Evolutionary conservation across 164 flowering plant species (phyloP).

Genomic region (Cinnamomum micranthum): DNA sequence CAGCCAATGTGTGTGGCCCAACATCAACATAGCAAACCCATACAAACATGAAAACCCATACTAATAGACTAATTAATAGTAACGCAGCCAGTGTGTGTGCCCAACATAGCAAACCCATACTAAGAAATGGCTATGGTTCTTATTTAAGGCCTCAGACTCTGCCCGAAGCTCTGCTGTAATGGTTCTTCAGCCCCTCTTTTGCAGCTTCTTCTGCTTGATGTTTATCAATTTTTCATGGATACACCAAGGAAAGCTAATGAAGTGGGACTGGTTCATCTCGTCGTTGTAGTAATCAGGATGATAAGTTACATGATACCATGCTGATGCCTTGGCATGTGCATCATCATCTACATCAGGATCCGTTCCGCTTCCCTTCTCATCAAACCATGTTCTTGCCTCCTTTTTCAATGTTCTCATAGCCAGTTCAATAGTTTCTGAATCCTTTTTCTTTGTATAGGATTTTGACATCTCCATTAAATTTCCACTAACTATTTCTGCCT

Average conservation of each 20-base stretch:
- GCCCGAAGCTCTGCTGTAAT: neutral
- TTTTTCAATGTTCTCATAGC: slow-evolving; percentile 67
- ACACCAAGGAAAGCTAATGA: slow-evolving; percentile 89
- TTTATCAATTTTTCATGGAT: slow-evolving; percentile 61
- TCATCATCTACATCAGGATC: slow-evolving; percentile 19
- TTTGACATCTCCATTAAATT: slow-evolving; percentile 51
- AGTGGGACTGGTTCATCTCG: slow-evolving; percentile 55
- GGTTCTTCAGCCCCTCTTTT: neutral
- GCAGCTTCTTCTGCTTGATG: slow-evolving; percentile 38
- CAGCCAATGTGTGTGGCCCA: no score
- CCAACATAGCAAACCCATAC: neutral
- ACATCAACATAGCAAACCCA: no score
- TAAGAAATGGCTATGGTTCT: neutral
- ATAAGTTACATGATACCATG: slow-evolving; percentile 89
- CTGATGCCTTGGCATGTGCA: slow-evolving; percentile 67
- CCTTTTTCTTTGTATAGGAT: slow-evolving; percentile 45
- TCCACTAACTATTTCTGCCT: slow-evolving; percentile 75
- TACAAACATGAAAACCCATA: no score
- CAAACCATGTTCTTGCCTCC: slow-evolving; percentile 71
- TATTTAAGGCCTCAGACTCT: neutral
- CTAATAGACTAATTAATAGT: no score
- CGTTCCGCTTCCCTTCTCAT: slow-evolving; percentile 19
- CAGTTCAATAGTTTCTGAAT: slow-evolving; percentile 48
- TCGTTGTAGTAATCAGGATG: slow-evolving; percentile 56
- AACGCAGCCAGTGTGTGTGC: neutral